Conservation (phyloP, 495 filamentous ascomycete species). For the Aspergillus steynii region DNA sequence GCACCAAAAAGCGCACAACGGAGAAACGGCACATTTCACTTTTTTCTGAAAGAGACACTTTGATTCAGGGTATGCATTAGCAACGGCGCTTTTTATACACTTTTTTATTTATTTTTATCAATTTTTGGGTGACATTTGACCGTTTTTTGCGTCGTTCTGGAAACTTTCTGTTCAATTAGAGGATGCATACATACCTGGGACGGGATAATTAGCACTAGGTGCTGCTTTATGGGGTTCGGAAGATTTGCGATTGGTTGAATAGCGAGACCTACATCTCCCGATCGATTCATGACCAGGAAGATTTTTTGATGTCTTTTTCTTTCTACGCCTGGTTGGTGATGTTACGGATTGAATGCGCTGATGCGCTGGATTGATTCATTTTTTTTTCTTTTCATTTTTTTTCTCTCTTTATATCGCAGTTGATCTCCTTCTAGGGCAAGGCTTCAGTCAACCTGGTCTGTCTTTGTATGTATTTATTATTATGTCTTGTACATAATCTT, state of each 20-base stretch:
- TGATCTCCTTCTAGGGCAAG: background rate
- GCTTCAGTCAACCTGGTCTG: background rate
- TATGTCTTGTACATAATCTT: background rate
- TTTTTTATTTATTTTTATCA: slow-evolving; percentile 4
- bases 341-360: background rate
- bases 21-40: slow-evolving; percentile 11
- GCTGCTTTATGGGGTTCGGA: background rate
- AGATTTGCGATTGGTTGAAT: background rate
- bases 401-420: background rate
- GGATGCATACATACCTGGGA: background rate
- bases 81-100: slow-evolving; percentile 11
- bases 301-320: background rate
- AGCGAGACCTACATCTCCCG: background rate
- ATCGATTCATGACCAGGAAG: background rate
- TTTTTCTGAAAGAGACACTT: slow-evolving; percentile 5
- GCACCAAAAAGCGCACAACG: slow-evolving; percentile 7
- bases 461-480: background rate
- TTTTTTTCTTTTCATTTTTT: background rate
- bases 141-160: slow-evolving; percentile 7
- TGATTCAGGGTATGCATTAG: slow-evolving; percentile 20
- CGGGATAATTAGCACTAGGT: background rate
- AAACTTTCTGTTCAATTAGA: slow-evolving; percentile 5
- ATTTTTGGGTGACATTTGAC: slow-evolving; percentile 7
- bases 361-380: background rate
- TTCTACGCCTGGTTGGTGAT: background rate